Evolutionary conservation across 2,329 filamentous ascomycete genomes (phyloP).

Genomic region (Fusarium illudens): DNA sequence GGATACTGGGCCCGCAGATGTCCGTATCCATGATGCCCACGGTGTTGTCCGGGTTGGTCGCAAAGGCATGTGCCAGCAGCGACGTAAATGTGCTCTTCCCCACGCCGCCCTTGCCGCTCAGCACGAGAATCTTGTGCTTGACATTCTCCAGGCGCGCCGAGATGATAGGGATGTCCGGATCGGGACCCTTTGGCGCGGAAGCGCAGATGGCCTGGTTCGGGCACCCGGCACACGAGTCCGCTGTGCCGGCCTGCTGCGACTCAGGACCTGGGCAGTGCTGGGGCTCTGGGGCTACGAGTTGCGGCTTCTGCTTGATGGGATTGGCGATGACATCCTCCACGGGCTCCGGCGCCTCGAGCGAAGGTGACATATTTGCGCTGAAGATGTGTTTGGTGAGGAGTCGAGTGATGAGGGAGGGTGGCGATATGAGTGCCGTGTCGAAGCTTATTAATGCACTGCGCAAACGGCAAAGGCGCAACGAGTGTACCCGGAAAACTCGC

Average conservation of each 20-base stretch:
- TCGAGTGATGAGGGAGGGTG: slow-evolving; percentile 14
- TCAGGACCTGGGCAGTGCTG: slow-evolving; percentile 96
- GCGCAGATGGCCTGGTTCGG: slow-evolving; percentile 97
- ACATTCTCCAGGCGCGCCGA: slow-evolving; percentile 82
- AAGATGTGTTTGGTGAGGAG: neutral
- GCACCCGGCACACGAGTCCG: slow-evolving; percentile 91
- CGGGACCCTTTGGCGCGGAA: slow-evolving; percentile 91
- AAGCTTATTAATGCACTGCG: slow-evolving; percentile 36
- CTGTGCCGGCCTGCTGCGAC: slow-evolving; percentile 72
- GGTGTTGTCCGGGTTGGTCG: slow-evolving; percentile 77
- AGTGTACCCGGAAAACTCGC: neutral
- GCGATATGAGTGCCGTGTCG: slow-evolving; percentile 16
- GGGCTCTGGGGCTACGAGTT: slow-evolving; percentile 92
- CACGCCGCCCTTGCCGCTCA: slow-evolving; percentile 95
- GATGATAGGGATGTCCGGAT: slow-evolving; percentile 92
- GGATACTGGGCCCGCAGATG: slow-evolving; percentile 94
- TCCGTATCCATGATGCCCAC: slow-evolving; percentile 99
- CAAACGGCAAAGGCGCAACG: neutral
- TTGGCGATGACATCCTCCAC: slow-evolving; percentile 77
- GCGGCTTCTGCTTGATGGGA: slow-evolving; percentile 79
- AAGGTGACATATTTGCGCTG: slow-evolving; percentile 75
- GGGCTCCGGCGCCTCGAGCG: slow-evolving; percentile 74
- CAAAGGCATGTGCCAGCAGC: slow-evolving; percentile 88
- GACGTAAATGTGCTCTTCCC: slow-evolving; percentile 95
- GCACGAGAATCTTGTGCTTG: slow-evolving; percentile 89